phyloP scores from a whole-genome alignment of 2,329 filamentous ascomycete species.

The Colletotrichum gigasporum region DNA sequence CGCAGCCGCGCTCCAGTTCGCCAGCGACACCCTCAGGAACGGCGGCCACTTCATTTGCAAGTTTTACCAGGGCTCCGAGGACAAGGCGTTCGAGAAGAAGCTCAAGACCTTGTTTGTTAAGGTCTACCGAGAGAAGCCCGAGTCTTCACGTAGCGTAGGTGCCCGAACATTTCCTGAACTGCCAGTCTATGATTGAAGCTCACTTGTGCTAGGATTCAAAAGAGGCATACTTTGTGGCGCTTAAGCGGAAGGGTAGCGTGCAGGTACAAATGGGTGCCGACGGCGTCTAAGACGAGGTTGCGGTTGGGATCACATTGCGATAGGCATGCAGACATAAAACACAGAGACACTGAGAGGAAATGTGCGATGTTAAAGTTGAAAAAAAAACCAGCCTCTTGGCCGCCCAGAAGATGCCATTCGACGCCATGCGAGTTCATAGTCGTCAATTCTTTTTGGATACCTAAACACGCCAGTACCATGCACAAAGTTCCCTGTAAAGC shows the following conservation, averaged over 20 bases:
- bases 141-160: slow-evolving; percentile 85
- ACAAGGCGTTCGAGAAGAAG: slow-evolving; percentile 79
- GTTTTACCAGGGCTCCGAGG: slow-evolving; percentile 92
- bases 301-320: neutral
- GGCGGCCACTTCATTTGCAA: slow-evolving; percentile 97
- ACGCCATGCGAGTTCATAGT: slow-evolving; percentile 25
- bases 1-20: slow-evolving; percentile 83
- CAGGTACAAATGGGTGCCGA: neutral
- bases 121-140: slow-evolving; percentile 89
- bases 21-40: slow-evolving; percentile 80
- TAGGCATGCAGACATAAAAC: neutral
- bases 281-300: too few relatives aligned
- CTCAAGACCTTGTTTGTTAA: slow-evolving; percentile 81
- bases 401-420: slow-evolving; percentile 24
- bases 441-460: slow-evolving; percentile 42
- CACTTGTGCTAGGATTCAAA: slow-evolving; percentile 72
- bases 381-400: neutral
- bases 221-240: slow-evolving; percentile 86
- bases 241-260: slow-evolving; percentile 69
- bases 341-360: neutral
- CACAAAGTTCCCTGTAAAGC: slow-evolving; percentile 46
- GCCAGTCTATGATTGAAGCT: neutral
- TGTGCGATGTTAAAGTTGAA: neutral
- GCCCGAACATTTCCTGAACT: neutral
- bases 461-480: slow-evolving; percentile 58